Base-by-base conservation (phyloP, 257 asterid species). In the Rauvolfia tetraphylla region DNA sequence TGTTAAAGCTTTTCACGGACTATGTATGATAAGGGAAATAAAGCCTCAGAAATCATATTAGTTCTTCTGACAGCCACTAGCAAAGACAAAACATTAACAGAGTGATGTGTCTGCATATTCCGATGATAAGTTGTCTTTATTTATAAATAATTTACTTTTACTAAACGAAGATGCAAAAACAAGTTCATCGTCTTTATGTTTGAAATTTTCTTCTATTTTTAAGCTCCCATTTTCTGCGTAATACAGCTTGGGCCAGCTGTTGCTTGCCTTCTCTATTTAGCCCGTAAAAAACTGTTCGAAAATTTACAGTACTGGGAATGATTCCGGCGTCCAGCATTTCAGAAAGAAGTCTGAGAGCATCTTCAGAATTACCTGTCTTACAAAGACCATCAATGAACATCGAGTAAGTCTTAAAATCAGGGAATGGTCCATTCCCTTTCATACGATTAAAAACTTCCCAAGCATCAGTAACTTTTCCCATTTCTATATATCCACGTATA, bases 251-350 rank as follows among this genome's bases (percentile, higher is more conserved):
- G 13, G 97, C 96, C 76, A 90, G 84, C 67, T 84, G 49, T 22
- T 85, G 88, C 68, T 93, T 92, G 42, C 97, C 98, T 85, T 93
- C 97, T 81, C 93, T 88, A 75, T 92, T 93, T 38, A 93, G 82
- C 51, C 98, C 98, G 57, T 69, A 85, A 36, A 93, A 79, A 68
- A 93, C 76, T 1, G 82, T 84, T 81, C 88, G 81, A 75, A 89
- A 93, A 79, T 93, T 93, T 58, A 92, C 74, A 0, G 92, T 77
- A 78, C 97, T 92, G 7, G 98, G 98, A 80, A 85, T 73, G 29
- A 93, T 87, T 82, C 97, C 94, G 72, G 49, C 42, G 14, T 57
- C 80, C 89, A 89, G 41, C 98, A 93, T 93, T 38, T 89, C 91
- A 11, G 84, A 54, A 58, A 89, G 63, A 62, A 93, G 96, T 42